Base-by-base conservation (phyloP, 2,329 filamentous ascomycete genomes). In the Botrytis pseudocinerea region DNA sequence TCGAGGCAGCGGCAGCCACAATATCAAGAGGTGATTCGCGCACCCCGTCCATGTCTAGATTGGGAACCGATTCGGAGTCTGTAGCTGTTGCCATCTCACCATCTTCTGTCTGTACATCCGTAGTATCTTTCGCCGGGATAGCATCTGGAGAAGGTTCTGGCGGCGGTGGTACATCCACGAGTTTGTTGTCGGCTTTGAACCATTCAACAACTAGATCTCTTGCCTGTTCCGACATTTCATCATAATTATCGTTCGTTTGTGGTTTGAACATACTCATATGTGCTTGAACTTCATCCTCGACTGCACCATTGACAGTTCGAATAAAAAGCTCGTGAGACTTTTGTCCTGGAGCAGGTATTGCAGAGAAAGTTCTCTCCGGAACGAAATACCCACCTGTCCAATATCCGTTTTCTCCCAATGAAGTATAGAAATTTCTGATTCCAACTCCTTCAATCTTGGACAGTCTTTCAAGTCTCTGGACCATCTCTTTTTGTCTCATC, bases 321-420 rank as follows among this genome's bases (percentile, higher is more conserved):
- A 73, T 69, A 51, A 76, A 80, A 44, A 77, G 71, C 12, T 64
- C 66, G 38, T 46, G 61, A 8, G 63, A 69, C 46, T 71, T 73
- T 59, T 73, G 74, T 59, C 71, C 74, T 8, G 65, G 64, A n/a
- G 72, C 71, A 0, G 90, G 91, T 38, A 95, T 82, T 6, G 92
- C 91, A 80, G 93, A 95, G 78, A 97, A 97, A 0, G 93, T 97
- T 59, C 94, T 85, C 77, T 94, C 89, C 0, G 87, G 87, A 0
- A 89, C 86, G 79, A 85, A 90, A 82, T 84, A 89, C 0, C 87
- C 87, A 3, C 87, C 87, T 42, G 84, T 86, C 87, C 87, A 89
- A 78, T 87, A 85, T 2, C 91, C 90, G 72, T 92, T 92, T 79
- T 90, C 88, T 0, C 93, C 93, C 10, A 97, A 86, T 0, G 89